A percentile compares a stretch with the other conserved stretches of the same genome.
Conservation (phyloP, 805 yeast genomes). For the Lipomyces orientalis region DNA sequence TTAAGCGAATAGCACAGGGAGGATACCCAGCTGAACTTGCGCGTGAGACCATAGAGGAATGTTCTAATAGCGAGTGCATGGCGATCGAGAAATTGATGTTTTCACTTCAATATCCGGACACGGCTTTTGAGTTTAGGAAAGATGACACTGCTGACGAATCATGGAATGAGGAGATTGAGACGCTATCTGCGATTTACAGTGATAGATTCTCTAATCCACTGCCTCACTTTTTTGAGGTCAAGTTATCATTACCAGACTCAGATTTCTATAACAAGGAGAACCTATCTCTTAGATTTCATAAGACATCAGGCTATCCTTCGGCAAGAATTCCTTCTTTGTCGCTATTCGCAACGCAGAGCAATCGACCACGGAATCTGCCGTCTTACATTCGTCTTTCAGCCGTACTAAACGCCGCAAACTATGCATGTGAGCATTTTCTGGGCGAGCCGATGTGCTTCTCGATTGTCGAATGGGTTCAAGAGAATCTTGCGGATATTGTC, state of each 20-base stretch:
- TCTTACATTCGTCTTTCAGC: slow-evolving; percentile 55
- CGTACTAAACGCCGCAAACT: slow-evolving; percentile 42
- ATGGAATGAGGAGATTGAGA: slow-evolving; percentile 80
- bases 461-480: slow-evolving; percentile 79
- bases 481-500: slow-evolving; percentile 60
- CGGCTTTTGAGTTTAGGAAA: slow-evolving; percentile 21
- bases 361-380: slow-evolving; percentile 46
- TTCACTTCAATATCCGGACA: slow-evolving; percentile 21
- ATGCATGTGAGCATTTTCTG: slow-evolving; percentile 47
- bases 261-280: slow-evolving; percentile 23
- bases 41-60: slow-evolving; percentile 52
- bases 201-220: slow-evolving; percentile 43
- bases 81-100: slow-evolving; percentile 27
- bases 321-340: slow-evolving; percentile 28
- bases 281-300: slow-evolving; percentile 30
- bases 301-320: slow-evolving; percentile 36
- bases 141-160: slow-evolving; percentile 48
- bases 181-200: slow-evolving; percentile 66
- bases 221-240: slow-evolving; percentile 31
- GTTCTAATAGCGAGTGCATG: slow-evolving; percentile 42
- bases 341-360: slow-evolving; percentile 33
- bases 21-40: slow-evolving; percentile 77
- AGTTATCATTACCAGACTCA: slow-evolving; percentile 20
- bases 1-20: slow-evolving; percentile 63
- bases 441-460: slow-evolving; percentile 76